Evolutionary conservation across 192 early-diverging fungal genomes (phyloP), one percentile per base, ranked within the genome.

Genomic region (Oehlia diaphana): DNA sequence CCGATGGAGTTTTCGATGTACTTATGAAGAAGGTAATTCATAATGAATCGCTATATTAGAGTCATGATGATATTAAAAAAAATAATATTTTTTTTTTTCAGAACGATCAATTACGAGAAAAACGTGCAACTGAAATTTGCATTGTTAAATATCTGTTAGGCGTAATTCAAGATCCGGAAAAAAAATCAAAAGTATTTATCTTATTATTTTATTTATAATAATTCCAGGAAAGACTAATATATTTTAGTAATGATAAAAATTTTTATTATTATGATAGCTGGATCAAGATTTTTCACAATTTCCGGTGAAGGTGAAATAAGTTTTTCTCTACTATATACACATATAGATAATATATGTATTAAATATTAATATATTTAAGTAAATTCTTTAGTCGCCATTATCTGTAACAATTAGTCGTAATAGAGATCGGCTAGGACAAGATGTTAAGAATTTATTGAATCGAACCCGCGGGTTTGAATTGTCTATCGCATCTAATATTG

Each of bases 21-120:
- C 21, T 82, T 19, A 53, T 78, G 74, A 62, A 35, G 28, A 81
- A 81, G 71, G 79, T 80, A 80, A 16, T 58, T 53, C 4, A 50
- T 58, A 9, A 21, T 47, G 26, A 58, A 28, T 64, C 65, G 14
- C n/a, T 13, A 23, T 42, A 39, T 21, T 42, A 31, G 31, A 31
- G 31, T 31, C 31, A 1, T 31, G 31, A 31, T 31, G 31, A 1
- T 31, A 31, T 31, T 31, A 31, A 31, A 31, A 31, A 31, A 31
- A 31, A 31, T 2, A 31, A 31, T 2, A 1, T 2, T 31, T 31
- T 31, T 31, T 8, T 64, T 13, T 28, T 66, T 42, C 37, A 78
- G 53, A 61, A 49, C 50, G 63, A 80, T 31, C 53, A 44, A 44
- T 65, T 74, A 37, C 47, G 64, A 31, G 76, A 42, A 68, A 86